A percentile compares a stretch with the other conserved stretches of the same genome.
phyloP scores from a whole-genome alignment of 371 early-diverging fungal genomes.

The Haplosporangium sp. region DNA sequence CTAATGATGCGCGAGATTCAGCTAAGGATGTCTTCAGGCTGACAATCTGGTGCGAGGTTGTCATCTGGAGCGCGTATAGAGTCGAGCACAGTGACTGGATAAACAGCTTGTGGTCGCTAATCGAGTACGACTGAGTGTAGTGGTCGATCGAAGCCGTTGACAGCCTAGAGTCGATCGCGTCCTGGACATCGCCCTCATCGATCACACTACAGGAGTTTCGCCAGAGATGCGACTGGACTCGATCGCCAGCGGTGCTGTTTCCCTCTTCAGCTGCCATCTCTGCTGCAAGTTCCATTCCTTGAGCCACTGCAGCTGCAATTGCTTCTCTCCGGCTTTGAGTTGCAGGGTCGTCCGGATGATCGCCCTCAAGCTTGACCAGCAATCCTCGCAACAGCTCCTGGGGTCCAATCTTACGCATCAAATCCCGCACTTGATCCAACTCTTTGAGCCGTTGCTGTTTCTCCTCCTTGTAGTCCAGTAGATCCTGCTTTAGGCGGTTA shows the following conservation, averaged over 20 bases:
- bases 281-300: slow-evolving; percentile 61
- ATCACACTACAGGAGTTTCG: slow-evolving; percentile 50
- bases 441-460: slow-evolving; percentile 27
- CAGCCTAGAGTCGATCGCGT: slow-evolving; percentile 45
- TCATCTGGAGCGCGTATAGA: slow-evolving; percentile 67
- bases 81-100: slow-evolving; percentile 66
- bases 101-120: slow-evolving; percentile 50
- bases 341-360: slow-evolving; percentile 29
- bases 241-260: slow-evolving; percentile 13
- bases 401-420: slow-evolving; percentile 62
- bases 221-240: slow-evolving; percentile 43
- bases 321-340: slow-evolving; percentile 30
- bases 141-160: slow-evolving; percentile 50
- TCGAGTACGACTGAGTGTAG: slow-evolving; percentile 52
- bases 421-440: slow-evolving; percentile 53
- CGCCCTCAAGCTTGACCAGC: slow-evolving; percentile 64
- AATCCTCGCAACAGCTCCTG: slow-evolving; percentile 64
- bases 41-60: slow-evolving; percentile 57
- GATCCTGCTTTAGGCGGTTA: slow-evolving; percentile 26
- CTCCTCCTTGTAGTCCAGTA: slow-evolving; percentile 56
- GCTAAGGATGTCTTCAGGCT: slow-evolving; percentile 56
- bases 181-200: slow-evolving; percentile 50
- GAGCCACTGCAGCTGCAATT: slow-evolving; percentile 44
- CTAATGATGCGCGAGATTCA: slow-evolving; percentile 60
- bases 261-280: slow-evolving; percentile 50